These are phyloP conservation scores for Fraxinus cuspidata DNA, from an alignment of 257 asterid species.

Conservation along the genomic window DNA sequence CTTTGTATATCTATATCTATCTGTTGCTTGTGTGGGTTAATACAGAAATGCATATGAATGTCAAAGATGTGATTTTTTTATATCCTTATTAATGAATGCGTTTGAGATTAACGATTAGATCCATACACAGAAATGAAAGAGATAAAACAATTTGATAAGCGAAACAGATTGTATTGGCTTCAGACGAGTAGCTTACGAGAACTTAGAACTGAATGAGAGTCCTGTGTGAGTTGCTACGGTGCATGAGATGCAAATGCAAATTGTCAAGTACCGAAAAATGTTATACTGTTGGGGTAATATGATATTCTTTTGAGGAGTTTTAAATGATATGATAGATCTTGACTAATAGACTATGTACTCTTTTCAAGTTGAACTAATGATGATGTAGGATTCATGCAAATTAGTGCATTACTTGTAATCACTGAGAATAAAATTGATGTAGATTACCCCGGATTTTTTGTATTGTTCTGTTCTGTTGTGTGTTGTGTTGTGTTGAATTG, in stretches of 20 bases:
- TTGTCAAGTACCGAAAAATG: not conserved
- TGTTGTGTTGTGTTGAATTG: not conserved
- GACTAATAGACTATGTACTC: not conserved
- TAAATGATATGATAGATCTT: not conserved
- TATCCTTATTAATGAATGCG: not conserved
- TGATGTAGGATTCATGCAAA: not conserved
- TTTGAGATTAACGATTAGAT: not conserved
- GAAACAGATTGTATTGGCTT: not conserved
- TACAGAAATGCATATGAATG: slow-evolving; percentile 7
- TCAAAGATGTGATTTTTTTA: not conserved
- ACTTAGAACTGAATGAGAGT: slow-evolving; percentile 1
- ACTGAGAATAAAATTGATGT: not conserved
- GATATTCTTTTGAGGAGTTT: not conserved
- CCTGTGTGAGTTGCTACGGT: not conserved
- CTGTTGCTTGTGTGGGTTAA: not conserved
- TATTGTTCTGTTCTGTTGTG: not conserved
- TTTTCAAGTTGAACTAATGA: not conserved
- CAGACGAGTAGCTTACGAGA: not conserved
- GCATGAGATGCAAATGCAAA: not conserved
- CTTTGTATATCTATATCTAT: not conserved
- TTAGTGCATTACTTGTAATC: not conserved
- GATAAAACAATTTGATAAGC: not conserved
- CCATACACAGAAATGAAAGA: not conserved
- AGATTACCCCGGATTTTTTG: not conserved
- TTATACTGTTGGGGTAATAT: not conserved